Percentiles rank a stretch among this genome's conserved stretches.
Conservation (phyloP, 1,139 yeast genomes). For the Geotrichum australiense region DNA sequence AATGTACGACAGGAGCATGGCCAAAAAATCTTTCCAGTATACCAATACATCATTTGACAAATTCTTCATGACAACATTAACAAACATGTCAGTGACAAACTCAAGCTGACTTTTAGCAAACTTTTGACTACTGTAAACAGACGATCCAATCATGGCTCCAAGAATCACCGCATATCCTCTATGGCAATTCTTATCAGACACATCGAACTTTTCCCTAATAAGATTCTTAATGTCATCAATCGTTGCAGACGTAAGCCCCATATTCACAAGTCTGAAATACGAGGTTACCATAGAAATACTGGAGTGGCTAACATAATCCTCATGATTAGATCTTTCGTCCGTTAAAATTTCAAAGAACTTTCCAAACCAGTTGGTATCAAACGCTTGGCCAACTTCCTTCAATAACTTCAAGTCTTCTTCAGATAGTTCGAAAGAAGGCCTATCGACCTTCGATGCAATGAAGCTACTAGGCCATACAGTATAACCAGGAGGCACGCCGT, state of each 20-base stretch:
- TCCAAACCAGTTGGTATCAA: conserved; percentile 55
- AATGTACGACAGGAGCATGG: conserved; percentile 43
- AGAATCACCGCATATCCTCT: conserved; percentile 36
- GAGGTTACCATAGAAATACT: conserved; percentile 26
- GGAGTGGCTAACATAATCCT: conserved; percentile 31
- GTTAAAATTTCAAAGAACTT: conserved; percentile 43
- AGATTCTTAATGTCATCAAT: conserved; percentile 24
- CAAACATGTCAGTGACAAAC: conserved; percentile 47
- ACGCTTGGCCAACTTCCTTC: conserved; percentile 38
- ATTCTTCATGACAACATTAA: conserved; percentile 49
- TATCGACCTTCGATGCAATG: conserved; percentile 39
- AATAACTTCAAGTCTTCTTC: conserved; percentile 41
- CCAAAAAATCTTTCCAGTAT: conserved; percentile 71
- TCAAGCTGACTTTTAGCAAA: conserved; percentile 29
- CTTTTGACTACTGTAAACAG: conserved; percentile 22
- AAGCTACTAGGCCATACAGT: conserved; percentile 65
- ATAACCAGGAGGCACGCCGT: conserved; percentile 60
- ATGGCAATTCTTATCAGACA: conserved; percentile 35
- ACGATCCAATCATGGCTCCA: conserved; percentile 31
- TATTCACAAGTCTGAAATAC: conserved; percentile 25
- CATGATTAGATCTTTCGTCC: conserved; percentile 34
- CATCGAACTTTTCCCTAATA: conserved; percentile 22
- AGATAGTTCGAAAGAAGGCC: conserved; percentile 34
- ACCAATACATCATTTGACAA: conserved; percentile 69
- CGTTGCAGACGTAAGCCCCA: conserved; percentile 21